These are phyloP conservation scores for Ceratocystis diversiconidia DNA, from an alignment of 2,329 filamentous ascomycete species.

Conservation along the genomic window DNA sequence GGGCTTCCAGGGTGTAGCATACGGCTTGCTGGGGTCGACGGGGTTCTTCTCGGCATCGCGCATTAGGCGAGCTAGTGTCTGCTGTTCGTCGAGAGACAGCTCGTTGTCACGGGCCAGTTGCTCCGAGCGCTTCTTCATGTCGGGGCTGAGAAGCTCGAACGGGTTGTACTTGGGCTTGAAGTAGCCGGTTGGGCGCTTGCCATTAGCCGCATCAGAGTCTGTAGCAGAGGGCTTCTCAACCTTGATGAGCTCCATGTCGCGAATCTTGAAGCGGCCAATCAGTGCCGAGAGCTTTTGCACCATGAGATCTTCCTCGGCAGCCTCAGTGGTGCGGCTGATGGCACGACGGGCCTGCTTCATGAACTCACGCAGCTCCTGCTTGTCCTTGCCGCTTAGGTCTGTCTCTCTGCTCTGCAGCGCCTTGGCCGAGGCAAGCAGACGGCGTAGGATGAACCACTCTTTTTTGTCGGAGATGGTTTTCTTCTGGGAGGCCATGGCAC, in stretches of 20 bases:
- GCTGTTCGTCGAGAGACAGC: constrained; percentile 36
- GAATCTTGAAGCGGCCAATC: constrained; percentile 33
- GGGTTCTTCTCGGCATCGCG: constrained; percentile 58
- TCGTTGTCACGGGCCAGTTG: constrained; percentile 25
- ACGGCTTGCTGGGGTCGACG: constrained; percentile 63
- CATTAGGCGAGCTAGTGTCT: constrained; percentile 42
- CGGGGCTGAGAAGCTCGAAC: constrained; percentile 10
- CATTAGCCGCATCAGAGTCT: constrained; percentile 9
- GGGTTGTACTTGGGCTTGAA: constrained; percentile 16
- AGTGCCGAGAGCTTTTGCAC: constrained; percentile 41
- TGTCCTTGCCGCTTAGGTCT: constrained; percentile 52
- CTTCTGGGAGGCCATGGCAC: constrained; percentile 22
- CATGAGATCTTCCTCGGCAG: constrained; percentile 34
- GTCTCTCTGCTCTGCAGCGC: constrained; percentile 33
- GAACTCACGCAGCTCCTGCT: constrained; percentile 63
- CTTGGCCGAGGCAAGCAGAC: constrained; percentile 44
- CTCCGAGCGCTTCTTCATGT: constrained; percentile 23
- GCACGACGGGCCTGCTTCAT: constrained; percentile 49
- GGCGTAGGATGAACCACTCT: constrained; percentile 29
- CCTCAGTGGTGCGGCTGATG: constrained; percentile 29
- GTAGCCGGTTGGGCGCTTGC: not conserved
- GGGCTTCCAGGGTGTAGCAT: constrained; percentile 80
- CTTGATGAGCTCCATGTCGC: constrained; percentile 19
- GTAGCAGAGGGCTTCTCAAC: constrained; percentile 1
- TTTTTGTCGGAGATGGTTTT: constrained; percentile 23